Percentiles rank a stretch among this genome's conserved stretches.
Conservation (phyloP, 2,329 filamentous ascomycete genomes). For the Coniochaeta hoffmannii region DNA sequence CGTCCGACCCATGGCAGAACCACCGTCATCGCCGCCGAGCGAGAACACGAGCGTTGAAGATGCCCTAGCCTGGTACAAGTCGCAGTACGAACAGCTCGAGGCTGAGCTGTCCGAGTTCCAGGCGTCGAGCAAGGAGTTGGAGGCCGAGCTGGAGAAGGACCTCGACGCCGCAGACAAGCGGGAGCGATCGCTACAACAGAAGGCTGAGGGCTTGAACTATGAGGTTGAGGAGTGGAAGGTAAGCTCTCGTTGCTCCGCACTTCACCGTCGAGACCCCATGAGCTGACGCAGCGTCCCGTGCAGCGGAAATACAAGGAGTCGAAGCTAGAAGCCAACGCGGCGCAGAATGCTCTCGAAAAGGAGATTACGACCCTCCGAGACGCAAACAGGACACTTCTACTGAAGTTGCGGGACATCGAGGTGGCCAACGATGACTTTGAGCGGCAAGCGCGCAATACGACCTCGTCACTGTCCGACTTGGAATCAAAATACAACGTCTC, state of each 20-base stretch:
- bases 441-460: constrained; percentile 89
- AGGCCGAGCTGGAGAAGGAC: constrained; percentile 91
- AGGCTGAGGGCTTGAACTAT: constrained; percentile 74
- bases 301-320: constrained; percentile 95
- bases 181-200: constrained; percentile 77
- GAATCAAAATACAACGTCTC: constrained; percentile 95
- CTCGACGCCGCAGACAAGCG: constrained; percentile 92
- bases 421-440: constrained; percentile 98
- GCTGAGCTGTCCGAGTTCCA: constrained; percentile 90
- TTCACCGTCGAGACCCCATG: background rate
- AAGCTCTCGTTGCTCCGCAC: constrained; percentile 22
- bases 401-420: constrained; percentile 87
- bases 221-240: constrained; percentile 99
- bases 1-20: constrained; percentile 41
- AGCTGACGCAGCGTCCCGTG: constrained; percentile 12
- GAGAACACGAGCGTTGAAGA: constrained; percentile 56
- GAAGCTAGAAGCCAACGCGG: constrained; percentile 77
- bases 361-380: constrained; percentile 92
- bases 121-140: constrained; percentile 85
- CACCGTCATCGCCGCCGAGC: constrained; percentile 54
- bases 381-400: constrained; percentile 68
- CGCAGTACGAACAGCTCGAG: constrained; percentile 89
- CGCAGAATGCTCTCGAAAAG: constrained; percentile 84
- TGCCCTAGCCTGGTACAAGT: constrained; percentile 88
- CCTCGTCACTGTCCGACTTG: constrained; percentile 90